Percentiles rank a stretch among this genome's conserved stretches.
Evolutionary conservation across 2,329 filamentous ascomycete species (phyloP).

Genomic region (Rhinocladiella similis): DNA sequence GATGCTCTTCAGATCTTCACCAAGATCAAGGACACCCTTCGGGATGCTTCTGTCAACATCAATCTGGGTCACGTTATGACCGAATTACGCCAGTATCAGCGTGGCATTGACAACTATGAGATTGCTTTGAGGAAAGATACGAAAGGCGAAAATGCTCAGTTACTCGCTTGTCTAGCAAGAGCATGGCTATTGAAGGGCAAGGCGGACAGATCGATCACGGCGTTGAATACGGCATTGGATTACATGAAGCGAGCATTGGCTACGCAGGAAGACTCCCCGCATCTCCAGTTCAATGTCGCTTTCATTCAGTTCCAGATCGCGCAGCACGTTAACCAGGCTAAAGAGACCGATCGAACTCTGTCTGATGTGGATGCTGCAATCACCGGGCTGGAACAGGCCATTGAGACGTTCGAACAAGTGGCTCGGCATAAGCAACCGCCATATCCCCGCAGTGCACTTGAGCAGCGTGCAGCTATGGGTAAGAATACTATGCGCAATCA

Average conservation of each 20-base stretch:
- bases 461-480: constrained; percentile 96
- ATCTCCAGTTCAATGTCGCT: constrained; percentile 96
- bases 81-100: constrained; percentile 84
- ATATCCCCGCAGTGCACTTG: constrained; percentile 85
- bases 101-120: constrained; percentile 94
- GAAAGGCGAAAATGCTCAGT: constrained; percentile 58
- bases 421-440: constrained; percentile 68
- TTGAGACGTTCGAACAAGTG: constrained; percentile 64
- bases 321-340: constrained; percentile 71
- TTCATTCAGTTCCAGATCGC: constrained; percentile 97
- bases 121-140: constrained; percentile 72
- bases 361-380: constrained; percentile 79
- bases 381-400: constrained; percentile 80
- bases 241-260: constrained; percentile 69
- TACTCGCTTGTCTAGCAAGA: constrained; percentile 81
- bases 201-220: constrained; percentile 61
- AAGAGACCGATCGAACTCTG: constrained; percentile 74
- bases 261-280: constrained; percentile 77
- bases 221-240: constrained; percentile 64
- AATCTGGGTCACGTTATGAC: constrained; percentile 93
- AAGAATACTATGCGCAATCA: constrained; percentile 92
- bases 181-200: constrained; percentile 83
- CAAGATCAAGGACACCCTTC: constrained; percentile 85
- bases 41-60: constrained; percentile 82
- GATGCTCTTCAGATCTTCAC: constrained; percentile 83